Base-by-base conservation (phyloP, 116 monocot genomes). In the Cymodocea nodosa region DNA sequence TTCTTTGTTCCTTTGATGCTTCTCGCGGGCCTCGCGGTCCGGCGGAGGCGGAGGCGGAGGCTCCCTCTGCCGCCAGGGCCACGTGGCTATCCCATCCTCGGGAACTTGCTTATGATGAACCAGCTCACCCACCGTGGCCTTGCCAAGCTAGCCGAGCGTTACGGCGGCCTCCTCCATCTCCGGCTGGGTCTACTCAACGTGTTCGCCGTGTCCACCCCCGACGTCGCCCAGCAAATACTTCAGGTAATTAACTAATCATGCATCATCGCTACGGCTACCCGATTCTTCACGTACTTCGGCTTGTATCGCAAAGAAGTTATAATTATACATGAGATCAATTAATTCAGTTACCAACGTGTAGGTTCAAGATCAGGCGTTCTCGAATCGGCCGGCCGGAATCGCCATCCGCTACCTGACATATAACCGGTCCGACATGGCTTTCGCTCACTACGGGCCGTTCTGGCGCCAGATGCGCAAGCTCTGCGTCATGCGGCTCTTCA, bases 391-490 rank as follows among this genome's bases (percentile, higher is more conserved):
- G 2, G 77, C 77, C 60, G 77, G 80, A 57, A 34, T 80, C 34
- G 77, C 77, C 34, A 80, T 44, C 44, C 44, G 80, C 64, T 87
- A 81, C 73, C 74, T 87, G 18, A 87, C 87, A 51, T 87, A 87
- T 74, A 66, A 81, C 76, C 76, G 76, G 68, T 68, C 69, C 57
- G 87, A 87, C 75, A 83, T 87, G 87, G 87, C 83, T 50, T 87
- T 87, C 68, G 87, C 83, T n/a, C 75, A 87, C 74, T 78, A 87
- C 76, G 81, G 81, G 12, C 83, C 83, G 39, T 87, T 83, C 80
- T 87, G 87, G 87, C 80, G 87, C 66, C 83, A 87, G 70, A 83
- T 83, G 78, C 72, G 87, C 39, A 87, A 87, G 81, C 87, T 87
- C 15, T 81, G 73, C 62, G 83, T 83, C 49, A 63, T 83, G 64